Evolutionary conservation across 1,284 basidiomycete species (phyloP).

Genomic region (Ustilago sp.): DNA sequence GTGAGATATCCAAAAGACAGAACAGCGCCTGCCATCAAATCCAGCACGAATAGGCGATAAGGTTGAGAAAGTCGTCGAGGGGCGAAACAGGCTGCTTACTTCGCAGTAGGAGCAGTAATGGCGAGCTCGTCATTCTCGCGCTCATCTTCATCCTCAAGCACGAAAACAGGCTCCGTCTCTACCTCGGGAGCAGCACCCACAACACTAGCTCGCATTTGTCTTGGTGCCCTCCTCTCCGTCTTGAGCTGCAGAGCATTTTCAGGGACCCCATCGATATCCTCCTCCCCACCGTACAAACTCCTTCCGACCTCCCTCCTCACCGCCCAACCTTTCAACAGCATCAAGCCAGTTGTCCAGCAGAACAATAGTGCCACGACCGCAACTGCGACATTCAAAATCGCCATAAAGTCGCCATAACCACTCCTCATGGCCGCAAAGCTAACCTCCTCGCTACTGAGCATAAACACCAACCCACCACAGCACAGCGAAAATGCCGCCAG

Average conservation of each 20-base stretch:
- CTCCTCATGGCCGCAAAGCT: slow-evolving; percentile 90
- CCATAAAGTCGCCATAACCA: slow-evolving; percentile 81
- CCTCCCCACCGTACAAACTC: background rate
- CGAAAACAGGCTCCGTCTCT: slow-evolving; percentile 35
- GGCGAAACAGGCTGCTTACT: background rate
- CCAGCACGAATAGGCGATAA: background rate
- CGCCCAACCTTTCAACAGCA: slow-evolving; percentile 65
- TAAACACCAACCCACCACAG: slow-evolving; percentile 89
- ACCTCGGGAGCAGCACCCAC: slow-evolving; percentile 1
- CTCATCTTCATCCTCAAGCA: slow-evolving; percentile 46
- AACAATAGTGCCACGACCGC: slow-evolving; percentile 63
- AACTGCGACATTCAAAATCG: slow-evolving; percentile 63
- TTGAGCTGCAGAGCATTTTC: slow-evolving; percentile 20
- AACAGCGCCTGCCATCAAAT: background rate
- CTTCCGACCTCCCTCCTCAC: slow-evolving; percentile 45
- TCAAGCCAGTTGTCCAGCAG: slow-evolving; percentile 56
- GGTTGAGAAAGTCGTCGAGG: background rate
- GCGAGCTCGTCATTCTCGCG: slow-evolving; percentile 21
- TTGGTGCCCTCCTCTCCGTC: slow-evolving; percentile 15
- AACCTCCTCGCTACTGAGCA: slow-evolving; percentile 90
- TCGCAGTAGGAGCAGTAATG: background rate
- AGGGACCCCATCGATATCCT: background rate
- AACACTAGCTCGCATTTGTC: slow-evolving; percentile 36
- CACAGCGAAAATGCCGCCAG: slow-evolving; percentile 87
- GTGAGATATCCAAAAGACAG: slow-evolving; percentile 3